These are phyloP conservation scores for Clonostachys sp. DNA, from an alignment of 2,329 filamentous ascomycete genomes.

Conservation along the genomic window DNA sequence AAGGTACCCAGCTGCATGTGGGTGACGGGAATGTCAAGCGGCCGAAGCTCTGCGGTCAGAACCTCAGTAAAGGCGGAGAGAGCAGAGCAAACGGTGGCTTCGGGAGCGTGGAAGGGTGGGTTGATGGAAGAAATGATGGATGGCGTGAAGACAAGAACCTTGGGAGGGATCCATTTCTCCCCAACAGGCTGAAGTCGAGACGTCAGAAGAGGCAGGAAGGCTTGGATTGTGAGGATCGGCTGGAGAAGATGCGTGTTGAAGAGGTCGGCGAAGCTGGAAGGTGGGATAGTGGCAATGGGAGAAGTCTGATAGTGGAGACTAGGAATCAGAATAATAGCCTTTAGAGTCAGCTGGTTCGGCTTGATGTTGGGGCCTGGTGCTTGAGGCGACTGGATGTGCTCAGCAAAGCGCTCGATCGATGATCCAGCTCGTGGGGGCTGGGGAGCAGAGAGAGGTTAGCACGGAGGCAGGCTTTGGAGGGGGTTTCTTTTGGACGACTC, in stretches of 20 bases:
- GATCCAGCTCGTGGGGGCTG: constrained; percentile 64
- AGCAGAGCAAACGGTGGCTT: constrained; percentile 80
- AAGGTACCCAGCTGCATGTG: constrained; percentile 91
- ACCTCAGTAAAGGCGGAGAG: constrained; percentile 83
- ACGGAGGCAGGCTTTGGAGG: not conserved
- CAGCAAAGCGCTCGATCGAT: constrained; percentile 67
- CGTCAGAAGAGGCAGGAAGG: constrained; percentile 78
- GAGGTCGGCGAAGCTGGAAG: constrained; percentile 80
- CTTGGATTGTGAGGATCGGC: constrained; percentile 82
- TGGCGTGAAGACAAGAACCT: constrained; percentile 74
- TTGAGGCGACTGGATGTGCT: constrained; percentile 70
- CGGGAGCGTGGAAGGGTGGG: constrained; percentile 77
- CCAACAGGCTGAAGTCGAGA: constrained; percentile 50
- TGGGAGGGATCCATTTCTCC: constrained; percentile 50
- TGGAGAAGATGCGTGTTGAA: constrained; percentile 90
- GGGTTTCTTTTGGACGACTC: constrained; percentile 21
- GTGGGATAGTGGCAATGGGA: constrained; percentile 79
- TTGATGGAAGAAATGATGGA: constrained; percentile 76
- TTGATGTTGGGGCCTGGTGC: constrained; percentile 71
- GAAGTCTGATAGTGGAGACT: constrained; percentile 76
- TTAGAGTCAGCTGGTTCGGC: constrained; percentile 70
- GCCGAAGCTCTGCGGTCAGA: constrained; percentile 72
- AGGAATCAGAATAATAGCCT: constrained; percentile 79
- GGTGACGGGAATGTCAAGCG: constrained; percentile 72
- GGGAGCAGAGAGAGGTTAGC: not conserved